Evolutionary conservation across 306 rosid species (phyloP), one percentile per base, ranked within the genome.

Genomic region (Spatholobus suberectus): DNA sequence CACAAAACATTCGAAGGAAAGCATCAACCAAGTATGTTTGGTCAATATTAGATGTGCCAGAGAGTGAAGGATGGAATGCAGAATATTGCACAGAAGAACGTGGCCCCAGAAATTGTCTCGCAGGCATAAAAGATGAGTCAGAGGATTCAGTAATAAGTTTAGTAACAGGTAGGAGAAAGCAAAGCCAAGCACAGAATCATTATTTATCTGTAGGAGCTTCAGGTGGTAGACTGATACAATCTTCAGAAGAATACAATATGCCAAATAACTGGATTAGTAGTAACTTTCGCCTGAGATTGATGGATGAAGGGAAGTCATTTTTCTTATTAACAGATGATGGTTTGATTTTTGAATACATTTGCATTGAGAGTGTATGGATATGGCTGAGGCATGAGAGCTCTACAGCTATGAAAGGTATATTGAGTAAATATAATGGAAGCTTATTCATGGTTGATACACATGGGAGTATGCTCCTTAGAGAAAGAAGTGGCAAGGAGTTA

Each of bases 51-150:
- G 70, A 63, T 63, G 44, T 32, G 70, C 70, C 70, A 29, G 70
- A 63, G 70, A 63, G 43, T 34, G 70, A 63, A n/a, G 70, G 70
- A 3, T 63, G 70, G 70, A 63, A 63, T 63, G 70, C 70, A 32
- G 70, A 63, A 63, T 63, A 63, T 17, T 63, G 70, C 70, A 63
- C 70, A 32, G 43, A 63, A 17, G 70, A 63, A 7, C 44, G 70
- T 32, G 70, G 70, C 24, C 26, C 18, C 70, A 32, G 43, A 15
- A 63, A 63, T 40, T 63, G 70, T 63, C 44, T 63, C 14, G 17
- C 14, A 17, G 70, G 70, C 43, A 63, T 32, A 63, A 63, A 34
- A 63, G 70, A 34, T 6, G 70, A 63, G 44, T 15, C 70, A 34
- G 70, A 63, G 14, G 70, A 34, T 15, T 34, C 70, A 17, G 70